A percentile compares a stretch with the other conserved stretches of the same genome.
phyloP scores from a whole-genome alignment of 345 rosid genomes.

The Salix viminalis region DNA sequence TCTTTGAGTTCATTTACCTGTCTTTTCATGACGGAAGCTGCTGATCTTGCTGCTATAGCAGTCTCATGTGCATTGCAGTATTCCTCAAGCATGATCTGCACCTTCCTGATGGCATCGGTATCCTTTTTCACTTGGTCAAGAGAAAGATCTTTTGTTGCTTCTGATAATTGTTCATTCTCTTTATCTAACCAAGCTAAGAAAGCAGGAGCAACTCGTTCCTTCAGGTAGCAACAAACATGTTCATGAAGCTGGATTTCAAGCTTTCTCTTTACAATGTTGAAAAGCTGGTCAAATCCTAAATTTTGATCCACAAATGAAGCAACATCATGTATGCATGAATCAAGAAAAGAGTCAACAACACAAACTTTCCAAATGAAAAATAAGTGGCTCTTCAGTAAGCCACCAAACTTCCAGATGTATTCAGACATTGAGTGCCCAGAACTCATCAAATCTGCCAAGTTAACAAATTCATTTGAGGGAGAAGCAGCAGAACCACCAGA shows the following conservation, averaged over 20 bases:
- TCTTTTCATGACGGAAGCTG: constrained; percentile 65
- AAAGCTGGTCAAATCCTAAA: constrained; percentile 85
- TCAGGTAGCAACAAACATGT: constrained; percentile 54
- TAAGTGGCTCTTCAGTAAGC: constrained; percentile 48
- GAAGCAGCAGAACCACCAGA: constrained; percentile 38
- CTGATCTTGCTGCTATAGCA: constrained; percentile 72
- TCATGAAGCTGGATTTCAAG: constrained; percentile 71
- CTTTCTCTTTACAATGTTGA: constrained; percentile 64
- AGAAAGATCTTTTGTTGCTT: constrained; percentile 36
- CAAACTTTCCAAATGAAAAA: constrained; percentile 87
- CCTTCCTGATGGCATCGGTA: constrained; percentile 44
- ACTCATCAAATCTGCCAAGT: constrained; percentile 42
- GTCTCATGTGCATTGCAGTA: constrained; percentile 83
- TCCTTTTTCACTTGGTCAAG: constrained; percentile 44
- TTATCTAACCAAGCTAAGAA: constrained; percentile 57
- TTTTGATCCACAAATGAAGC: constrained; percentile 65
- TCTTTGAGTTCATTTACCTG: constrained; percentile 69
- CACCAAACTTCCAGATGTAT: constrained; percentile 64
- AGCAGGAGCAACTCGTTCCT: constrained; percentile 54
- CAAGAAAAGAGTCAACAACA: constrained; percentile 73
- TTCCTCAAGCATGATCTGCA: constrained; percentile 74
- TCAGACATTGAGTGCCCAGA: constrained; percentile 58
- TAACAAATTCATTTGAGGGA: constrained; percentile 36
- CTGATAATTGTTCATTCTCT: constrained; percentile 50
- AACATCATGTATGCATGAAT: constrained; percentile 73